A percentile compares a stretch with the other conserved stretches of the same genome.
phyloP scores from a whole-genome alignment of 352 stramenopile species.

The Globisporangium spinosum region DNA sequence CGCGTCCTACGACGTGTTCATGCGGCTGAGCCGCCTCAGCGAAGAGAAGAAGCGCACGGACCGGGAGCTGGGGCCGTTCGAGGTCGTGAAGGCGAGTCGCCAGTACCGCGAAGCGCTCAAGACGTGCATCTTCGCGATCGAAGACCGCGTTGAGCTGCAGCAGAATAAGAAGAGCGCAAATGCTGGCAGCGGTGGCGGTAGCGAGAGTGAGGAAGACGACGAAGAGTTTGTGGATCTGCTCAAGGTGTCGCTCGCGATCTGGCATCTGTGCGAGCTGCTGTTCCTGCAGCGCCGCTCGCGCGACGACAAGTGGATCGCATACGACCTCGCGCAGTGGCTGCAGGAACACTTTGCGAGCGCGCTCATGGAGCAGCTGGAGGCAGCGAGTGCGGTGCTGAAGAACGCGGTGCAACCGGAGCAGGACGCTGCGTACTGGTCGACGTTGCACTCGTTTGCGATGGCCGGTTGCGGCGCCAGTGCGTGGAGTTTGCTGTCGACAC shows the following conservation, averaged over 20 bases:
- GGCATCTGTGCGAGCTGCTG: slow-evolving; percentile 76
- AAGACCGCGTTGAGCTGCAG: slow-evolving; percentile 42
- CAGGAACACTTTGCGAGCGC: slow-evolving; percentile 68
- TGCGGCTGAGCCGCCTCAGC: slow-evolving; percentile 21
- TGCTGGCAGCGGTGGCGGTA: neutral
- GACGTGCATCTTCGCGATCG: slow-evolving; percentile 59
- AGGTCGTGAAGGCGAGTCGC: slow-evolving; percentile 50
- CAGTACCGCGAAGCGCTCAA: slow-evolving; percentile 71
- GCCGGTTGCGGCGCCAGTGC: slow-evolving; percentile 43
- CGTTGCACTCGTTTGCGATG: slow-evolving; percentile 54
- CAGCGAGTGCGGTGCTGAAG: slow-evolving; percentile 41
- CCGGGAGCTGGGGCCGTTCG: slow-evolving; percentile 24
- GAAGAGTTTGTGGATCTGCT: slow-evolving; percentile 58
- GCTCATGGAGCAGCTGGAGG: slow-evolving; percentile 51
- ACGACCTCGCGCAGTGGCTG: slow-evolving; percentile 70
- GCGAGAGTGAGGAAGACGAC: slow-evolving; percentile 25
- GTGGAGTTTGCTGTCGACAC: slow-evolving; percentile 54
- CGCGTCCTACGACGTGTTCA: slow-evolving; percentile 60
- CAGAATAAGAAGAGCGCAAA: neutral
- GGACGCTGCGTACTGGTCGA: slow-evolving; percentile 60
- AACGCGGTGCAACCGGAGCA: slow-evolving; percentile 31
- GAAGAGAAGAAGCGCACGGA: slow-evolving; percentile 15
- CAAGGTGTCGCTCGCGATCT: slow-evolving; percentile 76
- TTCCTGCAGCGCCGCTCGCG: slow-evolving; percentile 54
- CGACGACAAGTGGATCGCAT: slow-evolving; percentile 55